A percentile compares a stretch with the other conserved stretches of the same genome.
Evolutionary conservation across 2,329 filamentous ascomycete genomes (phyloP).

Genomic region (Clarireedia hainanense): DNA sequence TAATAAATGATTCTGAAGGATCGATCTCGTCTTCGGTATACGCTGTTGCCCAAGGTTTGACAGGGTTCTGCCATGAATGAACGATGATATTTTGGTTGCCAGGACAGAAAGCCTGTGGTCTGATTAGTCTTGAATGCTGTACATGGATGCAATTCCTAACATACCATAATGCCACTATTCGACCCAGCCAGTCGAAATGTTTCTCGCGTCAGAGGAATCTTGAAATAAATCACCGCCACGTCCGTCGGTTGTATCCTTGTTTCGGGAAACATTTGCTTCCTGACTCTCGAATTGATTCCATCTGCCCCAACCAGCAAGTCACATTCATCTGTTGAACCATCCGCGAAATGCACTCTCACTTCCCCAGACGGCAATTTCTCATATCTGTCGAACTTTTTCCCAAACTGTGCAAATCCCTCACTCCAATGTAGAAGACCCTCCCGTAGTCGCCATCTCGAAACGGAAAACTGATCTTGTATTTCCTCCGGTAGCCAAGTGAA

Average conservation of each 20-base stretch:
- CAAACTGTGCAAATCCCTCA: slow-evolving; percentile 26
- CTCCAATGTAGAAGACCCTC: slow-evolving; percentile 19
- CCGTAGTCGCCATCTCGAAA: slow-evolving; percentile 21
- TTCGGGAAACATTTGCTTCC: slow-evolving; percentile 29
- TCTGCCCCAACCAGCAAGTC: slow-evolving; percentile 50
- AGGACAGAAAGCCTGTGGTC: slow-evolving; percentile 17
- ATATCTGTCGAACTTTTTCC: slow-evolving; percentile 25
- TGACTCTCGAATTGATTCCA: slow-evolving; percentile 42
- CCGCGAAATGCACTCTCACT: slow-evolving; percentile 35
- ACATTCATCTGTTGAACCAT: slow-evolving; percentile 36
- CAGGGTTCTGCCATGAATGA: slow-evolving; percentile 23
- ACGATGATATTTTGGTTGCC: slow-evolving; percentile 24
- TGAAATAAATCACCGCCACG: slow-evolving; percentile 25
- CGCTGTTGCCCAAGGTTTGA: slow-evolving; percentile 17
- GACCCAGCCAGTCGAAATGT: slow-evolving; percentile 16
- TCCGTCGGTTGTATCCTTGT: slow-evolving; percentile 14
- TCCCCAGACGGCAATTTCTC: slow-evolving; percentile 20
- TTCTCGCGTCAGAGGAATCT: slow-evolving; percentile 22
- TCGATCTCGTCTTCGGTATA: slow-evolving; percentile 17
- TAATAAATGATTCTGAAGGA: slow-evolving; percentile 25
- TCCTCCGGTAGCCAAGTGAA: slow-evolving; percentile 21
- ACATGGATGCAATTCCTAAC: neutral
- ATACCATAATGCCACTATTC: slow-evolving; percentile 19
- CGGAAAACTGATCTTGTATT: slow-evolving; percentile 20
- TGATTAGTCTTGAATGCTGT: neutral